Conservation (phyloP, 1,284 basidiomycete genomes). For the Moesziomyces globuligerus region DNA sequence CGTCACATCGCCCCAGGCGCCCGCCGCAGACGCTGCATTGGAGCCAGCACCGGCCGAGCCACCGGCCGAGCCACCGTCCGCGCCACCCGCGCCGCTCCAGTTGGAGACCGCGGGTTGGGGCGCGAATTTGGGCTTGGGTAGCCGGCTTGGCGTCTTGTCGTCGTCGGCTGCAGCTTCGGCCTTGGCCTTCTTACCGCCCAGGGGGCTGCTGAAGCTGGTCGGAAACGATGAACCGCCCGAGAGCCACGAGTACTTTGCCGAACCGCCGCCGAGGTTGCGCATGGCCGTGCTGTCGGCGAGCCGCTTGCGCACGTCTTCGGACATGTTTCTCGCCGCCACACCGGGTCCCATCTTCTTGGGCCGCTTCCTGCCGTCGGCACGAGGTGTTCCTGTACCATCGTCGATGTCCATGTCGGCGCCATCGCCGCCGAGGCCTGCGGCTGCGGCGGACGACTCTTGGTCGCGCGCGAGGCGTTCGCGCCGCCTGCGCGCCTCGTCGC, state of each 20-base stretch:
- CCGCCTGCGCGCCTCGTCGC: constrained; percentile 57
- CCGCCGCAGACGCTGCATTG: constrained; percentile 19
- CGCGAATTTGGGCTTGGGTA: constrained; percentile 63
- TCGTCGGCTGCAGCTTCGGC: constrained; percentile 25
- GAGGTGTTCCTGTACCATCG: constrained; percentile 35
- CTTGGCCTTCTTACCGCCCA: constrained; percentile 39
- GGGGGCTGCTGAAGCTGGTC: constrained; percentile 25
- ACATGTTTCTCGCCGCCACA: constrained; percentile 59
- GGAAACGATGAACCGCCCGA: constrained; percentile 29
- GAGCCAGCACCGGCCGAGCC: background rate
- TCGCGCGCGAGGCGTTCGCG: constrained; percentile 57
- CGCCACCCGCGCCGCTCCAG: constrained; percentile 19
- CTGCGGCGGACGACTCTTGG: constrained; percentile 49
- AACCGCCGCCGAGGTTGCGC: constrained; percentile 56
- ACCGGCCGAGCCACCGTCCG: too few relatives aligned
- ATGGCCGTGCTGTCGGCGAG: constrained; percentile 65
- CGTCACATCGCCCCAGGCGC: constrained; percentile 64
- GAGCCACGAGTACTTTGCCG: constrained; percentile 58
- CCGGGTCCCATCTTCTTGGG: constrained; percentile 54
- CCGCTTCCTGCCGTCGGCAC: constrained; percentile 40
- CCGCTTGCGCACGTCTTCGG: constrained; percentile 63
- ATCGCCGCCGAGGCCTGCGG: constrained; percentile 27
- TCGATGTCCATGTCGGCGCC: constrained; percentile 35
- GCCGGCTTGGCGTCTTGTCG: constrained; percentile 16
- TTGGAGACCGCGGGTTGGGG: constrained; percentile 44